Evolutionary conservation across 441 rosid species (phyloP), one percentile per base, ranked within the genome.

Genomic region (Gossypium schwendimanii): DNA sequence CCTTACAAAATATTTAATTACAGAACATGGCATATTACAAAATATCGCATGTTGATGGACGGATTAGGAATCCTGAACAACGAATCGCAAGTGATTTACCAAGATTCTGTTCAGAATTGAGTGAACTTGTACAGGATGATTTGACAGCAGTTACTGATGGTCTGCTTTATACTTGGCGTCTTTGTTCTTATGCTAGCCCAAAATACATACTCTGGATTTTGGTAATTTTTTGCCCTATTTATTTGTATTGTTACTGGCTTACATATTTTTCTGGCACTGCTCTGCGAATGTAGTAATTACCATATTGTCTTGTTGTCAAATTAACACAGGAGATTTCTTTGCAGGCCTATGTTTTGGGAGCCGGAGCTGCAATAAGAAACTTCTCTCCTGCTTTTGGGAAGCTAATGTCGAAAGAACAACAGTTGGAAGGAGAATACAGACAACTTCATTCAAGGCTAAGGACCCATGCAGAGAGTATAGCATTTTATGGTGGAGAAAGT

Each of bases 1-100:
- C 64, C 63, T 59, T 10, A 59, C 55, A 45, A 68, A 68, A 82
- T 76, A 17, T 62, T 70, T 70, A 61, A 73, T 76, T 83, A 75
- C 95, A 96, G 99, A 94, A 92, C 81, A 94, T 96, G 98, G 96
- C 91, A 5, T 96, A 96, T 84, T 96, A 96, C 86, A 96, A 96
- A 81, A 84, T 96, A 79, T 92, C 98, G 73, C 99, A 96, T 66
- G 96, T 96, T 71, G 99, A 96, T 82, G 93, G 92, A 62, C 91
- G 98, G 77, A 84, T 96, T 81, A 80, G 91, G 57, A 84, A 96
- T 82, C 99, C 98, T 6, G 98, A 96, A 81, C 99, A 96, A 84
- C 78, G 91, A 66, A 92, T 96, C 75, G 98, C 99, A 69, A 93
- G 98, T 80, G 99, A 96, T 79, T 86, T 96, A 17, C 99, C 99